phyloP scores from a whole-genome alignment of 169 alveolate genomes.

The Babesia ovis region DNA sequence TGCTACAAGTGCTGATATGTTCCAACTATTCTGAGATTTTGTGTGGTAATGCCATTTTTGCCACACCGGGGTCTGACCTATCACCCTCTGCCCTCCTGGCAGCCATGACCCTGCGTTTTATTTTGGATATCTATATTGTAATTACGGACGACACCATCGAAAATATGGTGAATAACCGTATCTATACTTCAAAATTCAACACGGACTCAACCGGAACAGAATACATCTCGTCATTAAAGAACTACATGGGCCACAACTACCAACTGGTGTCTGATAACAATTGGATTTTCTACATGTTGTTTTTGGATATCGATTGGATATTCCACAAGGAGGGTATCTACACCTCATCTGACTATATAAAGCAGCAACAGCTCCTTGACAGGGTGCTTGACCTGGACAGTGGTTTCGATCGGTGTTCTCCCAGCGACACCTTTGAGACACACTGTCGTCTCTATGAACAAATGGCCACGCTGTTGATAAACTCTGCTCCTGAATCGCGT shows the following conservation, averaged over 20 bases:
- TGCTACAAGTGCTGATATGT: slow-evolving; percentile 23
- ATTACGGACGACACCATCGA: slow-evolving; percentile 15
- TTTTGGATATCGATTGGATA: slow-evolving; percentile 47
- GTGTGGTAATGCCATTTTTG: slow-evolving; percentile 15
- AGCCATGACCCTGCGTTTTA: background rate
- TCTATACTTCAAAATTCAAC: no score
- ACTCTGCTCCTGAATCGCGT: background rate
- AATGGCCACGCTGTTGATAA: slow-evolving; percentile 18
- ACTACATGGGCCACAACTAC: slow-evolving; percentile 22
- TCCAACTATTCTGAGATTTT: slow-evolving; percentile 25
- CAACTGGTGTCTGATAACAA: slow-evolving; percentile 6
- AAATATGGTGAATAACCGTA: background rate
- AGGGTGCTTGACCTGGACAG: slow-evolving; percentile 12
- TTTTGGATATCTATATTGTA: slow-evolving; percentile 16
- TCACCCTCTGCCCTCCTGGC: slow-evolving; percentile 3
- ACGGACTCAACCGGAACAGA: background rate
- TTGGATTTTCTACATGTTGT: slow-evolving; percentile 19
- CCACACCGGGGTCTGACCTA: slow-evolving; percentile 12
- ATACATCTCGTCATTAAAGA: slow-evolving; percentile 10
- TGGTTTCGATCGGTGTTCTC: background rate
- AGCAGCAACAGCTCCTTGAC: slow-evolving; percentile 20
- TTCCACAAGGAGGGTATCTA: slow-evolving; percentile 37
- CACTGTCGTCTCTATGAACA: slow-evolving; percentile 34
- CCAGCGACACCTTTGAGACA: slow-evolving; percentile 21
- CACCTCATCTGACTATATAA: slow-evolving; percentile 9